A percentile compares a stretch with the other conserved stretches of the same genome.
These are phyloP conservation scores for Neoscytalidium dimidiatum DNA, from an alignment of 2,329 filamentous ascomycete genomes.

Conservation along the genomic window DNA sequence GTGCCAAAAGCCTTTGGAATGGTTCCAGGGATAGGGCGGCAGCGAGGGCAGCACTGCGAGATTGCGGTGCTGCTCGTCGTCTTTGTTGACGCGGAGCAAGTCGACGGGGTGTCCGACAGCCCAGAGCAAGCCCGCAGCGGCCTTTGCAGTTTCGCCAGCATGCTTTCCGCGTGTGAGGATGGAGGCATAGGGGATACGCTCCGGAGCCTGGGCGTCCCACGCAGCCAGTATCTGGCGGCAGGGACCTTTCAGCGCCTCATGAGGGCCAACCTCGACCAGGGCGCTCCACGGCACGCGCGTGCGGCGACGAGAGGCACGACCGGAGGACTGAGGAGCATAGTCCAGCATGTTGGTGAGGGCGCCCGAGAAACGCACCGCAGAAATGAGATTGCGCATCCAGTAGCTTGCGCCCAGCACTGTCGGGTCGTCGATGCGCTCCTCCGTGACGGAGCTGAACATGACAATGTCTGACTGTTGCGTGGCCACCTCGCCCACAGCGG, in stretches of 20 bases:
- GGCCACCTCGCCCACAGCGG: conserved; percentile 4
- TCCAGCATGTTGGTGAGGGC: conserved; percentile 27
- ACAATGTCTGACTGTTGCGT: conserved; percentile 27
- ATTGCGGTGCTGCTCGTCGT: conserved; percentile 21
- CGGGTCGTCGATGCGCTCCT: not conserved
- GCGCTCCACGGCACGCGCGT: not conserved
- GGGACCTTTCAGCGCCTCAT: conserved; percentile 32
- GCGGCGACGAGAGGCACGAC: not conserved
- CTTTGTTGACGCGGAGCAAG: conserved; percentile 25
- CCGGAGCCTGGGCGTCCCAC: not conserved
- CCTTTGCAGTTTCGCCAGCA: conserved; percentile 21
- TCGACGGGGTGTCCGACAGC: conserved; percentile 21
- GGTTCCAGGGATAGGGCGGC: conserved; percentile 38
- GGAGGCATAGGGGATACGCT: conserved; percentile 21
- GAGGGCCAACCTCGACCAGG: conserved; percentile 31
- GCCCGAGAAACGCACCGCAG: conserved; percentile 39
- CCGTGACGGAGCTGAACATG: conserved; percentile 1
- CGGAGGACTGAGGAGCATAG: not conserved
- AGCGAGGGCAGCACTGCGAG: conserved; percentile 18
- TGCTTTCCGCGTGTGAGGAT: conserved; percentile 22
- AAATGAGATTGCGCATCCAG: conserved; percentile 41
- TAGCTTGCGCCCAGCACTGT: conserved; percentile 27
- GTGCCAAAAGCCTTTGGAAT: conserved; percentile 30
- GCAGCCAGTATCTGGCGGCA: conserved; percentile 17
- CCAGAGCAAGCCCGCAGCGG: conserved; percentile 26